A percentile compares a stretch with the other conserved stretches of the same genome.
Conservation (phyloP, 2,329 filamentous ascomycete species). For the Sphaerostilbella broomeana region DNA sequence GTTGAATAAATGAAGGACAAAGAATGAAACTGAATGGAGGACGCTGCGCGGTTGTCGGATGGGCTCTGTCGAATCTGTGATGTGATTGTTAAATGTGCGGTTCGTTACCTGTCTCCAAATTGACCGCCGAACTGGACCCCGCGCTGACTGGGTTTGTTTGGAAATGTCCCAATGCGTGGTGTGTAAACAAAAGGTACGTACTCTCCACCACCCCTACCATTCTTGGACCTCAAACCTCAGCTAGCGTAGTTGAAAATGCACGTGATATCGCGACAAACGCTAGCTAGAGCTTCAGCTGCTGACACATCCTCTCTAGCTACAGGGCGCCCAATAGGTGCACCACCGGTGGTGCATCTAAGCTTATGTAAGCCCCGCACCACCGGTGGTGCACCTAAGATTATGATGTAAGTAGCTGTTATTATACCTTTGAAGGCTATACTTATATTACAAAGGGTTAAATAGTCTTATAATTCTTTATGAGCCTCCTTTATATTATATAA, state of each 20-base stretch:
- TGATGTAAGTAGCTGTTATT: too few relatives aligned
- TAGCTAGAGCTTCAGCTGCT: too few relatives aligned
- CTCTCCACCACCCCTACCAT: conserved; percentile 1
- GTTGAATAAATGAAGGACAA: not conserved
- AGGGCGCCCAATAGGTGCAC: too few relatives aligned
- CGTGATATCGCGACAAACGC: conserved; percentile 18
- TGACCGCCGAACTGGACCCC: conserved; percentile 15
- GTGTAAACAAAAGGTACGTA: conserved; percentile 34
- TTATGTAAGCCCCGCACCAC: too few relatives aligned
- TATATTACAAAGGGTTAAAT: too few relatives aligned
- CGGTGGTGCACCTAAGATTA: too few relatives aligned
- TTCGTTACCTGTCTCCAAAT: conserved; percentile 2
- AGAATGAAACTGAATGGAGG: not conserved
- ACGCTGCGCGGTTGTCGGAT: not conserved
- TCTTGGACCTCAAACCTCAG: not conserved
- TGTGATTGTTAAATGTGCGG: not conserved
- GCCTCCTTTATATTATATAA: too few relatives aligned
- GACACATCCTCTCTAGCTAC: not conserved
- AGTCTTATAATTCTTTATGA: too few relatives aligned
- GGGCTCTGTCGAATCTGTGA: not conserved
- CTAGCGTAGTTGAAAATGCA: conserved; percentile 9
- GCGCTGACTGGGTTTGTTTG: conserved; percentile 26
- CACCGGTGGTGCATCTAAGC: too few relatives aligned
- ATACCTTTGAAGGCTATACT: too few relatives aligned
- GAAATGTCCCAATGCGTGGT: conserved; percentile 32